Evolutionary conservation across 805 yeast genomes (phyloP), one percentile per base, ranked within the genome.

Genomic region (Starmerella floris): DNA sequence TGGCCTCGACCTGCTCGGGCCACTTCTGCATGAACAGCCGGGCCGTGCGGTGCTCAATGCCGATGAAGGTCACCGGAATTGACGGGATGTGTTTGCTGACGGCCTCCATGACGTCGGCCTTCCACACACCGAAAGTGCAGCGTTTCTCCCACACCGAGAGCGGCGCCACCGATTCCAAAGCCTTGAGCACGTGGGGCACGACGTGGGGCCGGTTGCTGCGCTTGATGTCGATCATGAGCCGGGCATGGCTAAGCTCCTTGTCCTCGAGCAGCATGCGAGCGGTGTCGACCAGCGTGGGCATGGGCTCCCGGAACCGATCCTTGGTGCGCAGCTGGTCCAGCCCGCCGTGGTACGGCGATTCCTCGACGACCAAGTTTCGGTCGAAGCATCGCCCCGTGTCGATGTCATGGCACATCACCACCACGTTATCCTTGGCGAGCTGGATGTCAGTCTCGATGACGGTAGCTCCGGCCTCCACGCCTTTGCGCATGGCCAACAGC

Each of bases 371-470:
- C 34, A 55, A 43, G 30, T 67, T 56, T 30, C 57, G 53, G 40
- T 68, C 62, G 61, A 72, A 75, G 30, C 67, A 63, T 41, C 80
- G 64, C 4, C 67, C 69, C 0, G 78, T 66, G 37, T 55, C 58
- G 3, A 67, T 59, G 45, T 75, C 80, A 50, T 75, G 81, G 47
- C 70, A 69, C 38, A 75, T 61, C 17, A 75, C 73, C 2, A 74
- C 67, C 4, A 62, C 62, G n/a, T 72, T 72, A 51, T 75, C 81
- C 3, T 54, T 51, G 1, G 76, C 62, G 46, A 73, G 62, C 52
- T 74, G 79, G 25, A 75, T 57, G 52, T 75, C 81, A 9, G 76
- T 69, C 54, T 74, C 79, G 19, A 74, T 62, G 21, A 67, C 63
- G 37, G 60, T 65, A 9, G 65, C 66, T 6, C 69, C 70, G 13